These are phyloP conservation scores for Eucalyptus viminalis DNA, from an alignment of 345 rosid genomes.

Conservation along the genomic window DNA sequence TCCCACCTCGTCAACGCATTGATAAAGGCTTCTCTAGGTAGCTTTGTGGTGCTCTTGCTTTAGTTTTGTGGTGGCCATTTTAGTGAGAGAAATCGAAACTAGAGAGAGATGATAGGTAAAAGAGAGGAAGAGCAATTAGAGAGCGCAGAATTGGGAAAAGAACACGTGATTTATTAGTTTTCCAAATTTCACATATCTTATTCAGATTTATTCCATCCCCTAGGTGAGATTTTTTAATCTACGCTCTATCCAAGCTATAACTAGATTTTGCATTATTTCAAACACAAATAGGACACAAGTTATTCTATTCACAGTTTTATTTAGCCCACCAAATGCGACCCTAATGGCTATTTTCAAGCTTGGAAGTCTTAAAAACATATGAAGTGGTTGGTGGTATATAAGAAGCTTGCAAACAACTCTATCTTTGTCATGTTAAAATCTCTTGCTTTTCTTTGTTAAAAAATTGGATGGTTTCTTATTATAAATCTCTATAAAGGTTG, in stretches of 20 bases:
- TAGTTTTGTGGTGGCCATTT: neutral
- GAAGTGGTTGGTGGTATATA: neutral
- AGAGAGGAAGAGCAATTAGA: neutral
- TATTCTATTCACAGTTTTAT: no score
- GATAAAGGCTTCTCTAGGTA: no score
- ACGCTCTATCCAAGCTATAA: fast-evolving
- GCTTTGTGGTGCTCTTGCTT: neutral
- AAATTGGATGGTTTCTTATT: neutral
- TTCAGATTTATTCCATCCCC: no score
- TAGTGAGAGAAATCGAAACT: neutral
- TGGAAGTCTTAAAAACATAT: neutral
- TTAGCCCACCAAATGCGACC: fast-evolving
- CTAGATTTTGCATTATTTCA: no score
- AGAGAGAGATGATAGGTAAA: neutral
- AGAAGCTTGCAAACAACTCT: neutral
- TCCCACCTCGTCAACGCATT: neutral
- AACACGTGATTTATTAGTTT: neutral
- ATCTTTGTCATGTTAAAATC: neutral
- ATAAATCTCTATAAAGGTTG: neutral
- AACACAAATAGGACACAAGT: neutral
- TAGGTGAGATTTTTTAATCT: no score
- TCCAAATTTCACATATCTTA: neutral
- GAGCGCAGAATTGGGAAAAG: neutral
- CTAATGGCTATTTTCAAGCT: neutral
- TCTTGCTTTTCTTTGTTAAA: neutral